Evolutionary conservation across 768 basidiomycete genomes (phyloP).

Genomic region (Pulveroboletus sp.): DNA sequence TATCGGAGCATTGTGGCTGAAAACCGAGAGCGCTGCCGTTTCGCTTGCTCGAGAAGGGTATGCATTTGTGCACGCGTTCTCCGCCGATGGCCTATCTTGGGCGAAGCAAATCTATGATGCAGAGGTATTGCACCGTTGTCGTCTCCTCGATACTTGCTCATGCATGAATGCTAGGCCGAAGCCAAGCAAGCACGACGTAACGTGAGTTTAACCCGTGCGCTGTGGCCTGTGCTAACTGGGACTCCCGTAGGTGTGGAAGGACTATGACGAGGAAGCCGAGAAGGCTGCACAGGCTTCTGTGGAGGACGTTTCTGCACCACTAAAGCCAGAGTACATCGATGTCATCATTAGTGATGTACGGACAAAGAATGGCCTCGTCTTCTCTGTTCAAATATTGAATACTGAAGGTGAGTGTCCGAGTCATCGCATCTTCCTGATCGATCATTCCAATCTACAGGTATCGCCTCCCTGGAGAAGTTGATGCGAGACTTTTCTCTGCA

Average conservation of each 20-base stretch:
- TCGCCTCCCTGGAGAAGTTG: constrained; percentile 86
- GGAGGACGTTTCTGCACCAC: constrained; percentile 46
- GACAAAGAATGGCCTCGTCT: constrained; percentile 67
- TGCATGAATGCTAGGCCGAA: constrained; percentile 49
- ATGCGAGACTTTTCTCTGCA: constrained; percentile 93
- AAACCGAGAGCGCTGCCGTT: constrained; percentile 83
- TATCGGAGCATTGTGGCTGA: constrained; percentile 84
- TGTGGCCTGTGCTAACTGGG: neutral
- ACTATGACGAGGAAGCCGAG: constrained; percentile 75
- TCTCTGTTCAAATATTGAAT: constrained; percentile 93
- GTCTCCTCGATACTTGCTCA: constrained; percentile 1
- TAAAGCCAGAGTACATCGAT: constrained; percentile 87
- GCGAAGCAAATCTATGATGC: constrained; percentile 77
- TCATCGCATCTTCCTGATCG: neutral
- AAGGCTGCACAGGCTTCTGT: constrained; percentile 46
- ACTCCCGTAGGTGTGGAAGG: constrained; percentile 72
- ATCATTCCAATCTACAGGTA: constrained; percentile 49
- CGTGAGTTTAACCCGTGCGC: constrained; percentile 43
- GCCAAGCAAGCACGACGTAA: constrained; percentile 79
- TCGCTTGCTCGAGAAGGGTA: constrained; percentile 84
- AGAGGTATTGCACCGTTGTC: constrained; percentile 52
- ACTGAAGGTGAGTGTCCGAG: constrained; percentile 77
- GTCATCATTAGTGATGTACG: constrained; percentile 90
- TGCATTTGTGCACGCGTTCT: constrained; percentile 84
- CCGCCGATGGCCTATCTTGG: constrained; percentile 82